A percentile compares a stretch with the other conserved stretches of the same genome.
phyloP scores from a whole-genome alignment of 73 alveolate genomes.

The Paramecium sexaurelia region DNA sequence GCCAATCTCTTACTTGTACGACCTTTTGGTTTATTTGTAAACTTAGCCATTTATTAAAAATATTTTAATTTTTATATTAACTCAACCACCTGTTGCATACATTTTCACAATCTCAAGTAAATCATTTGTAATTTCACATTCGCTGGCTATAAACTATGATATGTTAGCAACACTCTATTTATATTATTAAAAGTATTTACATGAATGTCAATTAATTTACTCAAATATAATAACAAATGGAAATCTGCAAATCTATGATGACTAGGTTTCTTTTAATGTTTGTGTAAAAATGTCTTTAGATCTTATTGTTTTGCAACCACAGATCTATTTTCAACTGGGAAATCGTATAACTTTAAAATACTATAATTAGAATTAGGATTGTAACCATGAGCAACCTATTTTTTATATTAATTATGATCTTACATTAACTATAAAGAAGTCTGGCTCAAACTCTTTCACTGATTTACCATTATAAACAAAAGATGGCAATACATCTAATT shows the following conservation, averaged over 20 bases:
- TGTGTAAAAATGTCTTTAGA: conserved; percentile 84
- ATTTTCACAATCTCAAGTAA: neutral
- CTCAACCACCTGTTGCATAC: neutral
- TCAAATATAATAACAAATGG: conserved; percentile 86
- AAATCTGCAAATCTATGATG: conserved; percentile 88
- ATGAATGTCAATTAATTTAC: conserved; percentile 88
- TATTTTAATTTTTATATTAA: neutral
- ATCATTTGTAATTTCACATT: neutral
- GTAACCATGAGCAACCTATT: conserved; percentile 93
- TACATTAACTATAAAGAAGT: conserved; percentile 93
- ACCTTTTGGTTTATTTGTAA: conserved; percentile 66
- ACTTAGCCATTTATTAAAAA: conserved; percentile 63
- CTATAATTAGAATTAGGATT: conserved; percentile 80
- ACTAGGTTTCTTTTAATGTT: conserved; percentile 81
- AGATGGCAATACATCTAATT: conserved; percentile 90
- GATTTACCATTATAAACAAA: conserved; percentile 94
- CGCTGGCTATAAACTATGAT: neutral
- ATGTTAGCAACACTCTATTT: neutral
- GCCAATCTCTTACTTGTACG: conserved; percentile 63
- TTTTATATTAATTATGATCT: neutral
- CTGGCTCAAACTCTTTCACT: conserved; percentile 98
- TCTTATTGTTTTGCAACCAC: conserved; percentile 59
- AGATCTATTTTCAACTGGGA: conserved; percentile 89
- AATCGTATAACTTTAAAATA: conserved; percentile 93
- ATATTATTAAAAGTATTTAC: neutral